These are phyloP conservation scores for Citrus mangshanensis DNA, from an alignment of 345 rosid species.

Conservation along the genomic window DNA sequence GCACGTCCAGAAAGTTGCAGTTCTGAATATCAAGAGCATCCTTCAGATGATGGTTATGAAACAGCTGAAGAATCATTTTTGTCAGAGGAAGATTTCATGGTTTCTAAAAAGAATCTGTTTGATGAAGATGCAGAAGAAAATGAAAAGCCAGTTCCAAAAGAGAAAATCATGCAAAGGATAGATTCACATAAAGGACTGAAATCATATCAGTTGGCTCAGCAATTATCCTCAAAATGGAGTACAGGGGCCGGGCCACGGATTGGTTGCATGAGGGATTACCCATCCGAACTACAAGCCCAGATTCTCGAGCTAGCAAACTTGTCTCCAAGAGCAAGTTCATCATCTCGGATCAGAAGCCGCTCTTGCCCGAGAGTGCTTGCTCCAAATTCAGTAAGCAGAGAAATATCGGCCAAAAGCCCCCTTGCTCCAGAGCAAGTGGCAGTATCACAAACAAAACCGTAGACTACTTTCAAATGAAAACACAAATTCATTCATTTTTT, in stretches of 20 bases:
- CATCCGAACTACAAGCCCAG: constrained; percentile 65
- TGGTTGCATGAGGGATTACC: constrained; percentile 96
- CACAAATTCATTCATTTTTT: not conserved
- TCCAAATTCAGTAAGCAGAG: constrained; percentile 16
- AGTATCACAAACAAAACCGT: constrained; percentile 7
- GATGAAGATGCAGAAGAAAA: constrained; percentile 58
- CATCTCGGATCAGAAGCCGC: constrained; percentile 14
- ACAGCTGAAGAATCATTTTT: constrained; percentile 66
- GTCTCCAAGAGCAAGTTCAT: constrained; percentile 55
- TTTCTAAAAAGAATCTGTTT: constrained; percentile 54
- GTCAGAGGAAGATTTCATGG: constrained; percentile 68
- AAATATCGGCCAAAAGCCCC: constrained; percentile 24
- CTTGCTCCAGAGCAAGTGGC: constrained; percentile 13
- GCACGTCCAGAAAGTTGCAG: constrained; percentile 7
- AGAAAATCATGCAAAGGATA: constrained; percentile 69
- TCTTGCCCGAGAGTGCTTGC: constrained; percentile 11
- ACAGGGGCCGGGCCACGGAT: constrained; percentile 96
- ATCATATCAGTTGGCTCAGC: constrained; percentile 75
- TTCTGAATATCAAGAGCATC: constrained; percentile 15
- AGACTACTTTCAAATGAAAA: constrained; percentile 4
- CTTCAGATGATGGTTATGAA: constrained; percentile 66
- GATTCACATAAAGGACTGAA: constrained; percentile 71
- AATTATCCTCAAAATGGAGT: constrained; percentile 75
- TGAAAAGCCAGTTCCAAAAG: constrained; percentile 53
- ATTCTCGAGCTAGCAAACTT: constrained; percentile 68